A percentile compares a stretch with the other conserved stretches of the same genome.
These are phyloP conservation scores for Mycena vitilis DNA, from an alignment of 768 basidiomycete genomes.

Conservation along the genomic window DNA sequence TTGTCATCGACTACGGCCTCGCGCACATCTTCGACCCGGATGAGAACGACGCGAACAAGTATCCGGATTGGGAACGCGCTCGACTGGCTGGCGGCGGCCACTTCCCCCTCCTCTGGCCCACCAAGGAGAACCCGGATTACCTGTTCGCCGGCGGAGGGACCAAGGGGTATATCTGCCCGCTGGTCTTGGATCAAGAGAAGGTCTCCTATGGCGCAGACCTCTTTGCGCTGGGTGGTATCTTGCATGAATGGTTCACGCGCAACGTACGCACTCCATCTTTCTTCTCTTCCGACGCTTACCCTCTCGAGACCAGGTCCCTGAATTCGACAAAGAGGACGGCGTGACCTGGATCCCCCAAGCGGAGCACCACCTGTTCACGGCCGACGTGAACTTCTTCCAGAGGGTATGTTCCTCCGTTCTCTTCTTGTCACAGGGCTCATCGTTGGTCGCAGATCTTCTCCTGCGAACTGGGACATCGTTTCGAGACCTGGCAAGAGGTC, in stretches of 20 bases:
- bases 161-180: not conserved
- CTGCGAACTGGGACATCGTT: not conserved
- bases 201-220: conserved; percentile 11
- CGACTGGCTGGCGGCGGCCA: not conserved
- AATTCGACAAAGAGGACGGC: too few relatives aligned
- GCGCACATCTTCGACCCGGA: not conserved
- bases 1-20: conserved; percentile 16
- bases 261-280: not conserved
- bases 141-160: not conserved
- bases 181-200: not conserved
- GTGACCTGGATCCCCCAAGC: too few relatives aligned
- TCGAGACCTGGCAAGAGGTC: not conserved
- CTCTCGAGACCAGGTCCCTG: not conserved
- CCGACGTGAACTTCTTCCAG: not conserved
- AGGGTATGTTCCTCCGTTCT: not conserved
- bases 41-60: not conserved
- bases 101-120: conserved; percentile 1
- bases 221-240: not conserved
- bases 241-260: not conserved
- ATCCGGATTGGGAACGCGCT: not conserved
- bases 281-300: not conserved
- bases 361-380: too few relatives aligned
- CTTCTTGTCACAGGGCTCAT: not conserved
- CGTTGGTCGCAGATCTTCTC: conserved; percentile 1
- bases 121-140: not conserved